These are phyloP conservation scores for Plasmopara muralis DNA, from an alignment of 352 stramenopile genomes.

Conservation along the genomic window DNA sequence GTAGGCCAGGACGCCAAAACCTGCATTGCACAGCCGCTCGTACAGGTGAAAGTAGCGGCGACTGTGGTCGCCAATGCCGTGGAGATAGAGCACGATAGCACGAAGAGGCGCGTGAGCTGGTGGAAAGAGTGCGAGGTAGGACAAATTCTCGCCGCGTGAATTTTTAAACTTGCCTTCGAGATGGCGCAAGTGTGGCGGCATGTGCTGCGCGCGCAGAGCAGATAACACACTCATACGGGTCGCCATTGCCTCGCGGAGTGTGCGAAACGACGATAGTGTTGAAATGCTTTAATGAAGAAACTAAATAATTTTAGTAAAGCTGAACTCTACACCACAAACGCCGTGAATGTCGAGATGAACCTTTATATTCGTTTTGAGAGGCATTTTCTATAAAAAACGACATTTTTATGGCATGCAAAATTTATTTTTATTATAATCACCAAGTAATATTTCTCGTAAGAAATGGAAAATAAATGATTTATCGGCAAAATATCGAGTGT, in stretches of 20 bases:
- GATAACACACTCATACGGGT: slow-evolving; percentile 16
- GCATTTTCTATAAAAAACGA: too few species aligned
- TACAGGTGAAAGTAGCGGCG: slow-evolving; percentile 41
- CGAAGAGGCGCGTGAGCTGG: slow-evolving; percentile 14
- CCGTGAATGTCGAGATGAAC: too few species aligned
- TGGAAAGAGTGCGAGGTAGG: slow-evolving; percentile 38
- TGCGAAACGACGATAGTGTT: not conserved
- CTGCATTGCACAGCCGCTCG: slow-evolving; percentile 27
- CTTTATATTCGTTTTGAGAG: too few species aligned
- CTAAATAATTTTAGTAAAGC: too few species aligned
- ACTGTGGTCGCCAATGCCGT: slow-evolving; percentile 43
- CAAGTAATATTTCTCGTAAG: too few species aligned
- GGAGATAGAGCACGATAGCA: slow-evolving; percentile 43
- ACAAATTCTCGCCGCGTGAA: slow-evolving; percentile 34
- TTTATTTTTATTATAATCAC: too few species aligned
- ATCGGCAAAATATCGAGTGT: too few species aligned
- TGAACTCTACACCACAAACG: too few species aligned
- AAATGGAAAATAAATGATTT: too few species aligned
- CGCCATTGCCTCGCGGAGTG: slow-evolving; percentile 1
- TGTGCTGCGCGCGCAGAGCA: slow-evolving; percentile 27
- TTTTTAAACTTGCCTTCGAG: slow-evolving; percentile 33
- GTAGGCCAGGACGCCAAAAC: slow-evolving; percentile 41
- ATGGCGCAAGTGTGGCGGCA: slow-evolving; percentile 31
- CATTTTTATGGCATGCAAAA: too few species aligned
- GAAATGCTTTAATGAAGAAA: not conserved